Base-by-base conservation (phyloP, 2,329 filamentous ascomycete genomes). In the Trichoderma polysporum region DNA sequence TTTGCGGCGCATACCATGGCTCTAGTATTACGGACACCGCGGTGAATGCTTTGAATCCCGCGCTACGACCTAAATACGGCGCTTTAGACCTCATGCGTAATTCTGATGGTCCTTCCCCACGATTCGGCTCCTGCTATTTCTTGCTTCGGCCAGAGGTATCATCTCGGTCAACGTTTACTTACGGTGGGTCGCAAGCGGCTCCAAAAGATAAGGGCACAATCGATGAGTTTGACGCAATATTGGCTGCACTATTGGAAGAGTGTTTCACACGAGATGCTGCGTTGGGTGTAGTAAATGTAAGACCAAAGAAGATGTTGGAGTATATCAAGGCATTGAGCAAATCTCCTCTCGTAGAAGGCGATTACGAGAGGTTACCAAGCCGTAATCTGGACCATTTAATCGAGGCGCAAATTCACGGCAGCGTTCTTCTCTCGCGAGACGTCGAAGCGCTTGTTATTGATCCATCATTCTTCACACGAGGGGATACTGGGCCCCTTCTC, bases 381-480 rank as follows among this genome's bases (percentile, higher is more conserved):
- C 68, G 59, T 25, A 72, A 71, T 37, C 63, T 72, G 9, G 68
- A 71, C 41, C 70, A 70, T 25, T 39, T 71, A 15, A 67, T 72
- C 27, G 71, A 72, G 57, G 70, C 68, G 29, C 71, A 71, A 35
- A 56, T 72, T 13, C 70, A 72, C 19, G 70, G 70, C 12, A 62
- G 69, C 9, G 62, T 72, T 17, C 29, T 57, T 25, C 68, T 72
- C 7, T 66, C 45, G 22, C 62, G 68, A 13, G 70, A 72, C 45
- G 68, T 71, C 15, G 70, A 69, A n/a, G 64, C 62, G 4, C 54
- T 72, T 4, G 68, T 73, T 15, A 66, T 61, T 7, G 70, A 73
- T 35, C 62, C 67, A 2, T 71, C 70, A 8, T 73, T 72, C 27
- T 63, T 67, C 31, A 27, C n/a, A 13, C 41, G 37, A 3, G 68